These are phyloP conservation scores for Protea cynaroides DNA, from an alignment of 164 flowering plant genomes.

Conservation along the genomic window DNA sequence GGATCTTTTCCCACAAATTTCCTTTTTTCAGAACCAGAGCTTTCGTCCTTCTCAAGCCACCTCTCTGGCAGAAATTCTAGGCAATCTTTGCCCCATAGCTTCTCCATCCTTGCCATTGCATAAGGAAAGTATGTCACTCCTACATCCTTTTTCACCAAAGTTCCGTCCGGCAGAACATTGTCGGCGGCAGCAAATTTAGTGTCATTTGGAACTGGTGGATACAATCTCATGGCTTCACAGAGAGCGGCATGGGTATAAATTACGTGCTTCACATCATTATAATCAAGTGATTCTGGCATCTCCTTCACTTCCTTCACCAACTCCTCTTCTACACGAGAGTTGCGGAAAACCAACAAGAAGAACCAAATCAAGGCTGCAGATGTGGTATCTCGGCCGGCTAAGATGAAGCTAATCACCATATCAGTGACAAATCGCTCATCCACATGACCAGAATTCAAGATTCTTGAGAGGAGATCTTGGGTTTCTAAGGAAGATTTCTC, in stretches of 20 bases:
- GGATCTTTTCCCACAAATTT: conserved; percentile 22
- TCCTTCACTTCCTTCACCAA: conserved; percentile 25
- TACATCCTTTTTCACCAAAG: conserved; percentile 21
- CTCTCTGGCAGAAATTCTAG: conserved; percentile 23
- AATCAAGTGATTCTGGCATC: conserved; percentile 11
- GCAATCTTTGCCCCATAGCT: conserved; percentile 28
- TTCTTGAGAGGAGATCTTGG: conserved; percentile 11
- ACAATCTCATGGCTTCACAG: conserved; percentile 31
- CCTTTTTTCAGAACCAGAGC: conserved; percentile 9
- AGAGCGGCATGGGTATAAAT: conserved; percentile 27
- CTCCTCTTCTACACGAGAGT: conserved; percentile 25
- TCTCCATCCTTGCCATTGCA: conserved; percentile 32
- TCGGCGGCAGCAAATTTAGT: conserved; percentile 16
- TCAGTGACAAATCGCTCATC: conserved; percentile 19
- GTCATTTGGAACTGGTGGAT: conserved; percentile 31
- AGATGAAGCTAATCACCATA: conserved; percentile 36
- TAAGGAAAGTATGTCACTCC: conserved; percentile 24
- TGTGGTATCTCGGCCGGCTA: conserved; percentile 49
- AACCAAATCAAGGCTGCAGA: conserved; percentile 46
- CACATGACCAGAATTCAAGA: conserved; percentile 6
- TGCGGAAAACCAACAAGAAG: conserved; percentile 31
- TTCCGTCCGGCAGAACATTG: conserved; percentile 28
- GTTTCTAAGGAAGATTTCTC: conserved; percentile 7
- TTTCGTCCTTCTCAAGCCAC: conserved; percentile 21
- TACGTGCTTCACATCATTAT: conserved; percentile 30